These are phyloP conservation scores for Trichoderma polysporum DNA, from an alignment of 2,329 filamentous ascomycete species.

Conservation along the genomic window DNA sequence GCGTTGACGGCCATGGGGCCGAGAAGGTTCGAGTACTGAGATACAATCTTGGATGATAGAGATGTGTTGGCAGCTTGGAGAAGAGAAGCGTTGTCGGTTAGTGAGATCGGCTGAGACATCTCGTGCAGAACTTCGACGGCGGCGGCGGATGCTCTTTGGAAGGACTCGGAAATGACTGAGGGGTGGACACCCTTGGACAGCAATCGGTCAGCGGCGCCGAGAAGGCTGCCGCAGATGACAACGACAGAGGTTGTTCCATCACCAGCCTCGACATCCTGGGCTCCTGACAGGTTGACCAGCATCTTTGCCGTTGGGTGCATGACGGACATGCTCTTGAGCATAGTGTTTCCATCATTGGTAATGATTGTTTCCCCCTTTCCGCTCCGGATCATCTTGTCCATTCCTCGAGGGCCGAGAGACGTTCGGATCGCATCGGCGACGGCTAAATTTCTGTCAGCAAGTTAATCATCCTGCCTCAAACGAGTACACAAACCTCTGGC, in stretches of 20 bases:
- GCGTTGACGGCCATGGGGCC: conserved; percentile 98
- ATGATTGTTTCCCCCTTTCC: conserved; percentile 97
- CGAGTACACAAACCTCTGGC: conserved; percentile 69
- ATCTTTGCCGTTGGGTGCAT: conserved; percentile 99
- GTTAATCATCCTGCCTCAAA: neutral
- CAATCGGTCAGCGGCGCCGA: conserved; percentile 89
- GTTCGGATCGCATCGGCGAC: conserved; percentile 97
- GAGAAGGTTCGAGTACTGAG: conserved; percentile 90
- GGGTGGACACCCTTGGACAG: conserved; percentile 94
- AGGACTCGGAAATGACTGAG: conserved; percentile 94
- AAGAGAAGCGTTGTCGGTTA: conserved; percentile 83
- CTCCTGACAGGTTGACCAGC: conserved; percentile 94
- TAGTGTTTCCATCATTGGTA: conserved; percentile 99
- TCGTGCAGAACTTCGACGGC: conserved; percentile 88
- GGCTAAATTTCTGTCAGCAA: conserved; percentile 50
- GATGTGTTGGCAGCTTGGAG: conserved; percentile 97
- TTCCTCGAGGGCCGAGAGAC: conserved; percentile 91
- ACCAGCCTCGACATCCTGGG: conserved; percentile 97
- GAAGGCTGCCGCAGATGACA: conserved; percentile 91
- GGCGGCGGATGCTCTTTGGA: conserved; percentile 88
- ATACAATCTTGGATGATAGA: conserved; percentile 97
- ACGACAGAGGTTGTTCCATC: conserved; percentile 98
- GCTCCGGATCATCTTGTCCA: conserved; percentile 99
- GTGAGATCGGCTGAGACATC: conserved; percentile 91
- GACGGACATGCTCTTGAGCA: conserved; percentile 98